Conservation (phyloP, 148 eudicot species). For the Camellia lanceoleosa region DNA sequence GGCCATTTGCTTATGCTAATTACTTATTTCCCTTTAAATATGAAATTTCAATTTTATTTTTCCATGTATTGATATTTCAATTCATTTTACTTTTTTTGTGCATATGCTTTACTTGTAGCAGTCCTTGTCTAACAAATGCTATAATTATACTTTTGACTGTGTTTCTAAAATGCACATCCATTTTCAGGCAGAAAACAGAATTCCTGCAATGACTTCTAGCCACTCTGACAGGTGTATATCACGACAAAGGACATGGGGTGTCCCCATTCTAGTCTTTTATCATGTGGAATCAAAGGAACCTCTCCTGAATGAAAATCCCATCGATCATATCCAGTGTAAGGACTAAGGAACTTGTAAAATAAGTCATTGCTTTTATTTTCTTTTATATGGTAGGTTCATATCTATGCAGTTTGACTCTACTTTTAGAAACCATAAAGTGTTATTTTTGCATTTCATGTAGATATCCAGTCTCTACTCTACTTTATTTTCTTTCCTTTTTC, state of each 20-base stretch:
- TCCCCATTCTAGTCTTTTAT: slow-evolving; percentile 96
- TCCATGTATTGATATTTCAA: neutral
- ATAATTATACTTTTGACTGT: neutral
- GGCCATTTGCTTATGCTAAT: neutral
- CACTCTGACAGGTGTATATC: slow-evolving; percentile 99
- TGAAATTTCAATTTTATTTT: neutral
- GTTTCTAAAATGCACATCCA: neutral
- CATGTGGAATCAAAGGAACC: slow-evolving; percentile 85
- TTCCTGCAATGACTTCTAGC: slow-evolving; percentile 80
- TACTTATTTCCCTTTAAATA: no score
- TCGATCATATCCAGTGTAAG: slow-evolving; percentile 78
- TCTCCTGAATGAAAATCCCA: slow-evolving; percentile 76
- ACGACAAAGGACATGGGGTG: slow-evolving; percentile 98
- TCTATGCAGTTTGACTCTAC: neutral
- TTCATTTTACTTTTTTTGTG: neutral
- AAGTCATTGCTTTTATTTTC: neutral
- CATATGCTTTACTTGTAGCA: neutral
- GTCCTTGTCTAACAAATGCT: neutral
- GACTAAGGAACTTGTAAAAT: neutral
- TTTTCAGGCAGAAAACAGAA: slow-evolving; percentile 80
- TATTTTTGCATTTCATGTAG: neutral
- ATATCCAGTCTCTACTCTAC: neutral
- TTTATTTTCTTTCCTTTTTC: neutral
- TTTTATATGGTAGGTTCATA: neutral
- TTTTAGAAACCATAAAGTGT: neutral